A percentile compares a stretch with the other conserved stretches of the same genome.
Evolutionary conservation across 768 basidiomycete genomes (phyloP).

Genomic region (Megacollybia marginata): DNA sequence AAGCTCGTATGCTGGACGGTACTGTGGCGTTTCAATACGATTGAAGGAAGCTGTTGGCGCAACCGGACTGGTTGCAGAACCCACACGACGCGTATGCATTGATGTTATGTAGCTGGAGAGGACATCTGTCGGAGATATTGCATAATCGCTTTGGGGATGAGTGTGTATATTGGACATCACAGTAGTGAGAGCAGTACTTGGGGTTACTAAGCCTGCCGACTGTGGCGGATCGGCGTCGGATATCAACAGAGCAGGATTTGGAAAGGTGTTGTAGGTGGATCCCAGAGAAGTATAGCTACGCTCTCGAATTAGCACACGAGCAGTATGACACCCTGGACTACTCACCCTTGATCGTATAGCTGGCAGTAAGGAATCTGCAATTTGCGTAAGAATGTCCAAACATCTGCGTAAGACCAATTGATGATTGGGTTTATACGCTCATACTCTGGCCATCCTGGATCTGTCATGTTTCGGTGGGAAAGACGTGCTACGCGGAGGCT

Average conservation of each 20-base stretch:
- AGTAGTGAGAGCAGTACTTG: slow-evolving; percentile 21
- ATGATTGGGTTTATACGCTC: slow-evolving; percentile 94
- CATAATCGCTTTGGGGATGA: slow-evolving; percentile 5
- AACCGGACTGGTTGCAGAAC: background rate
- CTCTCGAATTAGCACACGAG: background rate
- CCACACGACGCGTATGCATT: slow-evolving; percentile 16
- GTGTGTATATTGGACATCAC: slow-evolving; percentile 19
- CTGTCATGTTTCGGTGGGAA: slow-evolving; percentile 70
- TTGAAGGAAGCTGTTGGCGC: background rate
- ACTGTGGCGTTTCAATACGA: slow-evolving; percentile 24
- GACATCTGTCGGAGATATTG: slow-evolving; percentile 10
- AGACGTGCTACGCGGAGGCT: slow-evolving; percentile 48
- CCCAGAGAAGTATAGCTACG: slow-evolving; percentile 94
- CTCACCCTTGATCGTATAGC: slow-evolving; percentile 88
- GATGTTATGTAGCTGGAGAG: slow-evolving; percentile 12
- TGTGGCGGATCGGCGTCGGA: background rate
- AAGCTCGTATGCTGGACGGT: slow-evolving; percentile 78
- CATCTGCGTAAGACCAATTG: slow-evolving; percentile 85
- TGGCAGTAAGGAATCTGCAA: slow-evolving; percentile 79
- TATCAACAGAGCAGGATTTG: slow-evolving; percentile 76
- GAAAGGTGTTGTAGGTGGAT: slow-evolving; percentile 90
- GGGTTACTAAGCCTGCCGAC: slow-evolving; percentile 8
- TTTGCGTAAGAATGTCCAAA: slow-evolving; percentile 80
- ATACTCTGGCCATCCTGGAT: slow-evolving; percentile 83
- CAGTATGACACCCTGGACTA: slow-evolving; percentile 2